A percentile compares a stretch with the other conserved stretches of the same genome.
Conservation (phyloP, 306 rosid genomes). For the Citrullus mucosospermus region DNA sequence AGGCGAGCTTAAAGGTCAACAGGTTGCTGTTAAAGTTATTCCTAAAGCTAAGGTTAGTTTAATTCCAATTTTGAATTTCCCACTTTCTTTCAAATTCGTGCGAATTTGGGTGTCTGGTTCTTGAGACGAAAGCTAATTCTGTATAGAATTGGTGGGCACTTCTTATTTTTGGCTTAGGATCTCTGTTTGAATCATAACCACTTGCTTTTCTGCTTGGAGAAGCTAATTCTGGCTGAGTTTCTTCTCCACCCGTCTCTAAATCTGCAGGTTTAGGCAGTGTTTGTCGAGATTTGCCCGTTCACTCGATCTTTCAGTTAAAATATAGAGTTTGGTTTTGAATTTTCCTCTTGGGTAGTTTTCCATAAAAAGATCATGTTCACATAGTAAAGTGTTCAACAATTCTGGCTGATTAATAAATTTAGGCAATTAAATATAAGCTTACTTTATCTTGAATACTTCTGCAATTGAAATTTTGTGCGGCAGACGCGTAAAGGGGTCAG, state of each 20-base stretch:
- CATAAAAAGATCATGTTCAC: neutral
- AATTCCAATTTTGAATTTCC: constrained; percentile 2
- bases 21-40: constrained; percentile 90
- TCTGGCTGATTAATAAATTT: neutral
- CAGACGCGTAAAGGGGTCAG: neutral
- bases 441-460: neutral
- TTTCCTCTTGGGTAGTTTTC: neutral
- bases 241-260: neutral
- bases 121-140: neutral
- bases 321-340: constrained; percentile 1
- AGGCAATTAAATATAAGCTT: neutral
- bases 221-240: neutral
- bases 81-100: neutral
- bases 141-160: neutral
- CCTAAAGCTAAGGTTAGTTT: constrained; percentile 77
- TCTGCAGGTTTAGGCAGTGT: neutral
- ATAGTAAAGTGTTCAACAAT: neutral
- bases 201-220: neutral
- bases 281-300: neutral
- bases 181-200: neutral
- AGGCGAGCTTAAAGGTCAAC: constrained; percentile 81
- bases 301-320: neutral
- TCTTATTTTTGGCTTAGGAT: neutral
- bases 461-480: neutral
- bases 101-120: neutral